These are phyloP conservation scores for Trichoderma brevicompactum DNA, from an alignment of 2,329 filamentous ascomycete genomes.

Conservation along the genomic window DNA sequence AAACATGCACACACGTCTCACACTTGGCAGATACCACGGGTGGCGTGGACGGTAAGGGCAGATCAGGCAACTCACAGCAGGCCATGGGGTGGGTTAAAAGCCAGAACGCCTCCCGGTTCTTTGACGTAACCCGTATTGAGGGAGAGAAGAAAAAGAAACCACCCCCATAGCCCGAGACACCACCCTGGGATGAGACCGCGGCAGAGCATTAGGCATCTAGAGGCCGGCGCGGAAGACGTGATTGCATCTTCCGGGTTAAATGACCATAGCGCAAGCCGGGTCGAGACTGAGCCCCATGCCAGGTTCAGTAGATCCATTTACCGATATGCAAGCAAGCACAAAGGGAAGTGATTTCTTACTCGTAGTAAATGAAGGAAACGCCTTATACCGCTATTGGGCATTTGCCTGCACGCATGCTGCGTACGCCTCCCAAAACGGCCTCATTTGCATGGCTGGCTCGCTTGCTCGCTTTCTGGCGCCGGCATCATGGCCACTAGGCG, in stretches of 20 bases:
- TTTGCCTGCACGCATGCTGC: neutral
- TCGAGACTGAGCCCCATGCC: neutral
- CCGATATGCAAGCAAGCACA: neutral
- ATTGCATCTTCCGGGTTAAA: neutral
- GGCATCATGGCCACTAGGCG: neutral
- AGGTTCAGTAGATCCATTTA: neutral
- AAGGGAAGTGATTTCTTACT: neutral
- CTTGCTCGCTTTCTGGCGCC: neutral
- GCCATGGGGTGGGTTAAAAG: slow-evolving; percentile 19
- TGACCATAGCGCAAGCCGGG: neutral
- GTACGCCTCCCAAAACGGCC: neutral
- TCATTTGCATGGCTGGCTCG: neutral
- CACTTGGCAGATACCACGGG: neutral
- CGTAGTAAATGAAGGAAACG: neutral
- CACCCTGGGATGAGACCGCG: neutral
- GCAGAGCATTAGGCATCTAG: neutral
- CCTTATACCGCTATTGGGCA: neutral
- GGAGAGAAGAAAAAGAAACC: neutral
- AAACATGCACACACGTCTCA: neutral
- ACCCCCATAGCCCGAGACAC: neutral
- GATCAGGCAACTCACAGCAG: neutral
- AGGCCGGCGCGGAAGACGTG: neutral
- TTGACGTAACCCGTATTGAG: neutral
- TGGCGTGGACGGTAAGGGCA: neutral
- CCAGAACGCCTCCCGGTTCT: slow-evolving; percentile 1